Base-by-base conservation (phyloP, 2,329 filamentous ascomycete species). In the Exophiala spinifera region DNA sequence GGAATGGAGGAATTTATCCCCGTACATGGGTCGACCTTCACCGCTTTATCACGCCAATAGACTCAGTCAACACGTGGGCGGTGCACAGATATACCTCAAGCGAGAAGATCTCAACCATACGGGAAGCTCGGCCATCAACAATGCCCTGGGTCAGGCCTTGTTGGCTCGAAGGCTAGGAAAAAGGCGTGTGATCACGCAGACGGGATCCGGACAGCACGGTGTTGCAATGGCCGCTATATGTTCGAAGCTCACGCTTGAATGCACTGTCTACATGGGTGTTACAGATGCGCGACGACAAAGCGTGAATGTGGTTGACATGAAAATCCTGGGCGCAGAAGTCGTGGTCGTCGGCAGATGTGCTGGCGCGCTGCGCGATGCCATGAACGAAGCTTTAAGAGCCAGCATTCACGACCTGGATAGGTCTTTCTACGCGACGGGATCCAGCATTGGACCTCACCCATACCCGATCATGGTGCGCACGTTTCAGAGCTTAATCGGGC, bases 121-220 rank as follows among this genome's bases (percentile, higher is more conserved):
- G 7, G 94, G 94, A 62, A 95, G 89, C 60, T 94, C 97, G 80
- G 99, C 99, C 82, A 97, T 99, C 79, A 99, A 99, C 79, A 99
- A 99, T 67, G 94, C 94, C 0, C 78, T 99, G 7, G 94, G 94
- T 1, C 94, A 99, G 72, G 84, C 96, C 46, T 81, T 99, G 13
- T 77, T 99, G 34, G 94, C 94, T 1, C 82, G 82, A 64, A 81
- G 90, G 59, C 76, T 99, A 46, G 94, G 94, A 46, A 99, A 99
- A 82, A 96, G 86, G 4, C 88, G 91, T 70, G 97, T 99, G 65
- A 99, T 99, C 64, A 94, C 94, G 46, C 94, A 99, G 76, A 99
- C 94, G 14, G 94, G 94, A 63, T 94, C 94, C 49, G 94, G 94
- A 15, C 94, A 99, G 75, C 94, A 99, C 73, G 94, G 94, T 77